Evolutionary conservation across 371 early-diverging fungal genomes (phyloP).

Genomic region (Mucor circinelloides): DNA sequence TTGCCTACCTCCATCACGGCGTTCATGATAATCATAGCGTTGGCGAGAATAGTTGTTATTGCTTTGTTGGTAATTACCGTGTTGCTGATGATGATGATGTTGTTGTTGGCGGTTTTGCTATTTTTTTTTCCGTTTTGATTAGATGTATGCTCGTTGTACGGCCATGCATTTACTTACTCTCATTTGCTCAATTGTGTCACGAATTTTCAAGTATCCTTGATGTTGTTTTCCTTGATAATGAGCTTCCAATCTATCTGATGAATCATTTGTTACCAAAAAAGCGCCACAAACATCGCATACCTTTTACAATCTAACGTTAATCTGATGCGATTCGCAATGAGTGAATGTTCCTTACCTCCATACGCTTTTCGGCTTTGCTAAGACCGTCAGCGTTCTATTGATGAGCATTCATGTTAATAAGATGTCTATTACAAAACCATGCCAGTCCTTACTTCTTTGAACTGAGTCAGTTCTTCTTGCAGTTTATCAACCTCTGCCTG

Average conservation of each 20-base stretch:
- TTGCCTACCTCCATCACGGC: slow-evolving; percentile 58
- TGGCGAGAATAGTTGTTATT: slow-evolving; percentile 42
- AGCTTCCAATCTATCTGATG: slow-evolving; percentile 81
- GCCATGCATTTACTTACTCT: slow-evolving; percentile 57
- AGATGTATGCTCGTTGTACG: too few species aligned
- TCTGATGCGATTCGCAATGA: not conserved
- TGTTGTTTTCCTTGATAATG: slow-evolving; percentile 91
- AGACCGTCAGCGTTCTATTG: slow-evolving; percentile 63
- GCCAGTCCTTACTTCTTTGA: slow-evolving; percentile 56
- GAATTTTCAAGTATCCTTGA: slow-evolving; percentile 81
- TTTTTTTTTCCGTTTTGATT: not conserved
- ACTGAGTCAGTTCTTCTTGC: slow-evolving; percentile 62
- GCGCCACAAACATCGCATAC: slow-evolving; percentile 92
- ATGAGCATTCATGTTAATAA: not conserved
- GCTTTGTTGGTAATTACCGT: not conserved
- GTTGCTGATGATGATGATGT: not conserved
- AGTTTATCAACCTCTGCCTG: slow-evolving; percentile 68
- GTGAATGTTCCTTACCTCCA: slow-evolving; percentile 47
- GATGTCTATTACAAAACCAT: not conserved
- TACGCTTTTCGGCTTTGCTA: slow-evolving; percentile 74
- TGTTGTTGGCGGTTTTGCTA: slow-evolving; percentile 25
- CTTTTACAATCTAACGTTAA: slow-evolving; percentile 21
- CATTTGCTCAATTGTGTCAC: slow-evolving; percentile 77
- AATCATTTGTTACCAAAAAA: slow-evolving; percentile 84
- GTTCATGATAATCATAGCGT: slow-evolving; percentile 54